Percentiles rank a stretch among this genome's conserved stretches.
phyloP scores from a whole-genome alignment of 2,329 filamentous ascomycete genomes.

The Ceratocystis variospora region DNA sequence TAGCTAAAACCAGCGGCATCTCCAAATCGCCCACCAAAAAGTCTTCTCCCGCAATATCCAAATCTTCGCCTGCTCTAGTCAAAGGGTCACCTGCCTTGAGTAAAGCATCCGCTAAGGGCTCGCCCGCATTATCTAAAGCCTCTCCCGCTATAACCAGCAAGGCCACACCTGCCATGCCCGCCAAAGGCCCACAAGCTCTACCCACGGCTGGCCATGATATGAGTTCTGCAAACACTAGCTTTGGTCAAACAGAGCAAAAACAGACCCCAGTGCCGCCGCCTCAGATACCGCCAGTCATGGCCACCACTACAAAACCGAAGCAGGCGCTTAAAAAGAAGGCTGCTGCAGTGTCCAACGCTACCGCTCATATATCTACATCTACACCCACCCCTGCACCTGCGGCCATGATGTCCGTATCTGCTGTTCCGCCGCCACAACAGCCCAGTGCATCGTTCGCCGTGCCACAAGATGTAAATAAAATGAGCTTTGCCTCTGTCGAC shows the following conservation, averaged over 20 bases:
- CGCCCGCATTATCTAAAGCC: slow-evolving; percentile 12
- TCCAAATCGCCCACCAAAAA: slow-evolving; percentile 17
- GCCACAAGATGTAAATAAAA: neutral
- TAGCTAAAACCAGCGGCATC: slow-evolving; percentile 13
- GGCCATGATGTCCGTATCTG: slow-evolving; percentile 10
- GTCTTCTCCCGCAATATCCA: slow-evolving; percentile 9
- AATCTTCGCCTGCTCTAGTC: slow-evolving; percentile 10
- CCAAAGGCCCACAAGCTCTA: slow-evolving; percentile 9
- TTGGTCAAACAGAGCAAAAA: slow-evolving; percentile 13
- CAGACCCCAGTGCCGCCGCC: slow-evolving; percentile 20
- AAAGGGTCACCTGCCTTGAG: slow-evolving; percentile 10
- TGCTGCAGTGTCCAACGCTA: slow-evolving; percentile 26
- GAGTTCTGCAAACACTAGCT: slow-evolving; percentile 11
- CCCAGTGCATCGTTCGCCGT: neutral
- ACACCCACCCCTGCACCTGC: neutral
- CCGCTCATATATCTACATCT: slow-evolving; percentile 19
- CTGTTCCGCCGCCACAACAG: neutral
- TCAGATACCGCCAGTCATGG: slow-evolving; percentile 11
- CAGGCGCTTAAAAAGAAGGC: slow-evolving; percentile 24
- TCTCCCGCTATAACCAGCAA: slow-evolving; percentile 14
- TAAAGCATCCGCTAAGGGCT: slow-evolving; percentile 13
- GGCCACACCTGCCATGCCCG: slow-evolving; percentile 7
- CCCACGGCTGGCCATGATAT: slow-evolving; percentile 11
- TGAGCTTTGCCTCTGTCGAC: slow-evolving; percentile 15
- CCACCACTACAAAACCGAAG: slow-evolving; percentile 1